Evolutionary conservation across 306 rosid species (phyloP).

Genomic region (Gleditsia sinensis): DNA sequence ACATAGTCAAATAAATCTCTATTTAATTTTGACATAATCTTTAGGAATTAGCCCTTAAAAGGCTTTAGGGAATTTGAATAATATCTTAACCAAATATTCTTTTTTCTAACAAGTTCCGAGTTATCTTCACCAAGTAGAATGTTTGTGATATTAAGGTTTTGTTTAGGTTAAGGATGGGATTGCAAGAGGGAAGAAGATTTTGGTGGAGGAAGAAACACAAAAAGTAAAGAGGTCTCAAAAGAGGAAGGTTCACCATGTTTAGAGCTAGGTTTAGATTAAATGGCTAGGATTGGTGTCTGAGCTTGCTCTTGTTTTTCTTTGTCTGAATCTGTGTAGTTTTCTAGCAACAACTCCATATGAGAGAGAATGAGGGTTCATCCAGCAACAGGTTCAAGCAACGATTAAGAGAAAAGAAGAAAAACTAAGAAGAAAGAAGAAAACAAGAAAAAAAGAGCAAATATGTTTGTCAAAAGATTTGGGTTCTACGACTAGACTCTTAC

Average conservation of each 20-base stretch:
- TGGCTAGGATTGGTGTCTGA: conserved; percentile 17
- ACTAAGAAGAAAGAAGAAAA: background rate
- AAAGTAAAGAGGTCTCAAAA: conserved; percentile 32
- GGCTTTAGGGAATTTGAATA: no score
- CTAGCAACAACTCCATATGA: conserved; percentile 83
- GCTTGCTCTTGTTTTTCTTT: conserved; percentile 52
- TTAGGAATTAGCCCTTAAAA: no score
- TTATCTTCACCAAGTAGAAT: background rate
- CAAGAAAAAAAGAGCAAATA: background rate
- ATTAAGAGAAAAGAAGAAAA: background rate
- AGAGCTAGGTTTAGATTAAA: conserved; percentile 27
- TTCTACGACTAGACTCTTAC: background rate
- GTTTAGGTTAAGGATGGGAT: conserved; percentile 61
- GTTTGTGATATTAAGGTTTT: conserved; percentile 14
- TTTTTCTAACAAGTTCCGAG: no score
- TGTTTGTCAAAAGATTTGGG: background rate
- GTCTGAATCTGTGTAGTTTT: conserved; percentile 81
- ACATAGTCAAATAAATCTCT: no score
- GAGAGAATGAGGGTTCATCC: no score
- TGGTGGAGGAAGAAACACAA: conserved; percentile 61
- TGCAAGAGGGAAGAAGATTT: conserved; percentile 58
- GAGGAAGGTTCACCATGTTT: background rate
- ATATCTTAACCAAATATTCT: no score
- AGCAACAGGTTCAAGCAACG: background rate
- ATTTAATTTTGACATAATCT: no score